phyloP scores from a whole-genome alignment of 2,329 filamentous ascomycete species.

The Alternaria viburni region DNA sequence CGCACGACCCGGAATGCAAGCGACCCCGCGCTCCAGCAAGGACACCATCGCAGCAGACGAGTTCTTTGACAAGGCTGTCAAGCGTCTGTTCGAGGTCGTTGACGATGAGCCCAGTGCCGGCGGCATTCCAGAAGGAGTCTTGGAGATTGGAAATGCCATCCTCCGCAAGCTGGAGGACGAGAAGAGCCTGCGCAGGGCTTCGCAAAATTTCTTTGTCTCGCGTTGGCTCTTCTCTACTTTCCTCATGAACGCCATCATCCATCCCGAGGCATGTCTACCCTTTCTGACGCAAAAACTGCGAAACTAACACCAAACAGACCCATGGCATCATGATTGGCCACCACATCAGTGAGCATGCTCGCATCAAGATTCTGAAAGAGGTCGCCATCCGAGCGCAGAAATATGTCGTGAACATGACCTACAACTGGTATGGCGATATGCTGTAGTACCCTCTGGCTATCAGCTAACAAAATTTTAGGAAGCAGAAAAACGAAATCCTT shows the following conservation, averaged over 20 bases:
- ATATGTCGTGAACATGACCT: conserved; percentile 76
- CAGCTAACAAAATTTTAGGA: conserved; percentile 42
- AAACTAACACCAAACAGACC: conserved; percentile 54
- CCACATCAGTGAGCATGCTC: conserved; percentile 88
- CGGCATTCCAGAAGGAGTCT: conserved; percentile 82
- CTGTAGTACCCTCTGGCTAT: not conserved
- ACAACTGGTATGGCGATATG: conserved; percentile 65
- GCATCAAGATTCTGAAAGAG: conserved; percentile 75
- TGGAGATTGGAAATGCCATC: conserved; percentile 85
- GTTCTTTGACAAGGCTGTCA: conserved; percentile 84
- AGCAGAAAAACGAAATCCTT: conserved; percentile 66
- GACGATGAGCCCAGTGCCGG: conserved; percentile 79
- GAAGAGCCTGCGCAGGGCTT: conserved; percentile 71
- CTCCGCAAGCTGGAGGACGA: conserved; percentile 74
- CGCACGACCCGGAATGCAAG: conserved; percentile 70
- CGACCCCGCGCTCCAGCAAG: conserved; percentile 75
- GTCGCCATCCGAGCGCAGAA: conserved; percentile 82
- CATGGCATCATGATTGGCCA: conserved; percentile 79
- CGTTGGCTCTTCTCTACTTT: conserved; percentile 94
- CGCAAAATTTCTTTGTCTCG: conserved; percentile 82
- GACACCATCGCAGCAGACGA: conserved; percentile 83
- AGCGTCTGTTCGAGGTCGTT: conserved; percentile 82
- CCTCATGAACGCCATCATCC: conserved; percentile 80
- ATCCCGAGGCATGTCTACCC: conserved; percentile 73
- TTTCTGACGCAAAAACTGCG: conserved; percentile 12